These are phyloP conservation scores for Aristolochia contorta DNA, from an alignment of 164 flowering plant species.

Conservation along the genomic window DNA sequence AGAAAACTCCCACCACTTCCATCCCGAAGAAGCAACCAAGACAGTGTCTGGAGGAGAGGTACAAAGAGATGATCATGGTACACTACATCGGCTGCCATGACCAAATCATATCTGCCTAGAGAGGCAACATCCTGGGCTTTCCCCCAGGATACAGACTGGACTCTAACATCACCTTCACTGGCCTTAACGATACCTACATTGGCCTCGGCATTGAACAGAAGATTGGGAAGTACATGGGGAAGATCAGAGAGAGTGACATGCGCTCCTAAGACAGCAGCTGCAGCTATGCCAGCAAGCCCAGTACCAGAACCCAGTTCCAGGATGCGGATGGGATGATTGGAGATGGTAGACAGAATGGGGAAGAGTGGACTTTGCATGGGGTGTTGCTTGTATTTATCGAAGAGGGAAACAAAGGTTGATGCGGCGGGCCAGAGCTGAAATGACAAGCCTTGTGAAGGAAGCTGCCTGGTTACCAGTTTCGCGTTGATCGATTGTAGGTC, in stretches of 20 bases:
- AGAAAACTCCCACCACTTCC: constrained; percentile 27
- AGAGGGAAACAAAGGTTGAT: constrained; percentile 58
- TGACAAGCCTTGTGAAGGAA: constrained; percentile 76
- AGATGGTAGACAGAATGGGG: constrained; percentile 8
- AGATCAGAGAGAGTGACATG: constrained; percentile 74
- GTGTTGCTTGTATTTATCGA: constrained; percentile 31
- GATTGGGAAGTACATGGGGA: constrained; percentile 66
- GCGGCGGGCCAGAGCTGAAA: constrained; percentile 99
- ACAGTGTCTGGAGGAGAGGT: constrained; percentile 57
- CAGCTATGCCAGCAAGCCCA: constrained; percentile 80
- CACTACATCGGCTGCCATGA: constrained; percentile 72
- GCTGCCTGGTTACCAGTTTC: constrained; percentile 44
- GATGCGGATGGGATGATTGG: constrained; percentile 30
- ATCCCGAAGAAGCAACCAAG: constrained; percentile 20
- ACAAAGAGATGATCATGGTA: constrained; percentile 82
- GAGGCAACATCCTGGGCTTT: constrained; percentile 36
- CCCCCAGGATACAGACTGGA: constrained; percentile 69
- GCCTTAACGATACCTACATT: constrained; percentile 26
- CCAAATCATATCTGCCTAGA: constrained; percentile 37
- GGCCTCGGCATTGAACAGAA: constrained; percentile 47
- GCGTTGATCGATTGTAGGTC: constrained; percentile 38
- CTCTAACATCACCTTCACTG: constrained; percentile 40
- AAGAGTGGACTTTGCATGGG: constrained; percentile 20
- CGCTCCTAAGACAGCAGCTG: constrained; percentile 61
- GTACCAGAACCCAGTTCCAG: constrained; percentile 97